Conservation (phyloP, 257 asterid genomes). For the Capsicum rhomboideum region DNA sequence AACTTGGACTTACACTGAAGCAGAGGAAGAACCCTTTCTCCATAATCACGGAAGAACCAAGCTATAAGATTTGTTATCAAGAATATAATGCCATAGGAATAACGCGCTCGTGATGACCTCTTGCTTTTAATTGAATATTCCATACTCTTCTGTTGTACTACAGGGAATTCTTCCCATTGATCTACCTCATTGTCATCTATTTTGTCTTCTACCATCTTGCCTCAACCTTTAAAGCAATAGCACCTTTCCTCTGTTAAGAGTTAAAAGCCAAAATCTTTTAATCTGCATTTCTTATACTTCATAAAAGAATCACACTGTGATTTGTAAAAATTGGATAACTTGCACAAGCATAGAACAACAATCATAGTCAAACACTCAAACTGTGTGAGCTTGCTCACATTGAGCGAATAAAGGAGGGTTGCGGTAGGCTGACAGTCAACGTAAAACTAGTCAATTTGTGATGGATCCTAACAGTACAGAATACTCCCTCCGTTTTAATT, state of each 20-base stretch:
- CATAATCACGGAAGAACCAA: conserved; percentile 85
- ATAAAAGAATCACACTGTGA: neutral
- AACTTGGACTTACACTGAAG: conserved; percentile 52
- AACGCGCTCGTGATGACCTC: conserved; percentile 63
- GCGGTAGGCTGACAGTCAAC: neutral
- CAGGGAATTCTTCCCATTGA: conserved; percentile 7
- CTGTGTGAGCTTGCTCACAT: neutral
- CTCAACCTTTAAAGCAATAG: conserved; percentile 15
- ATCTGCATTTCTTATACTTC: too few species aligned
- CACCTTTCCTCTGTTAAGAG: conserved; percentile 25
- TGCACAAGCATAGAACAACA: neutral
- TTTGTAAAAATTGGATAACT: neutral
- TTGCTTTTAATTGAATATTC: conserved; percentile 34
- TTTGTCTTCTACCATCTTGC: conserved; percentile 16
- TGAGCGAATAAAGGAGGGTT: neutral
- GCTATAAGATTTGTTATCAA: conserved; percentile 60
- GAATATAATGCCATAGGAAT: conserved; percentile 64
- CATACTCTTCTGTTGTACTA: conserved; percentile 17
- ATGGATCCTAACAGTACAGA: neutral
- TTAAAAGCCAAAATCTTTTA: neutral
- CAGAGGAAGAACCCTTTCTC: conserved; percentile 49
- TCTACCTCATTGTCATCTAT: conserved; percentile 16
- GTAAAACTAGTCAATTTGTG: neutral
- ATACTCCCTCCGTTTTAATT: neutral
- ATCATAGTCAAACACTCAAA: conserved; percentile 1